phyloP scores from a whole-genome alignment of 2,329 filamentous ascomycete genomes.

The Uncinocarpus reesii region DNA sequence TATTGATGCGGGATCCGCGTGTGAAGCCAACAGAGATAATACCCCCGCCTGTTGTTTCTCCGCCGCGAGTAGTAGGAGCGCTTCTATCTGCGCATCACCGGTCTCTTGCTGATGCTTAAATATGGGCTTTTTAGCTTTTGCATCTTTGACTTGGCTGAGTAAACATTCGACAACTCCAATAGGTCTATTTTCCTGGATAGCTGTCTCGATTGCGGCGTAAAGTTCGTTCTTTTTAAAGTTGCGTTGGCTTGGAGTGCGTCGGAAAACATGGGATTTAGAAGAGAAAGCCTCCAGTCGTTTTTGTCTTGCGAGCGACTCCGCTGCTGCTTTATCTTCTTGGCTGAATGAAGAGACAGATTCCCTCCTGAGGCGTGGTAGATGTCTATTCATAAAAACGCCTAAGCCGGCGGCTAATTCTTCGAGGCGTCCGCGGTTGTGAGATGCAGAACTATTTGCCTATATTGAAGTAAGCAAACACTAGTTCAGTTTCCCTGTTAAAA shows the following conservation, averaged over 20 bases:
- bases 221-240: conserved; percentile 17
- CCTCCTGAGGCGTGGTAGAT: conserved; percentile 6
- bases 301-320: conserved; percentile 14
- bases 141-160: conserved; percentile 15
- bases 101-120: conserved; percentile 13
- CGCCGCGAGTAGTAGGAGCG: conserved; percentile 13
- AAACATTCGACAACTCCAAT: conserved; percentile 17
- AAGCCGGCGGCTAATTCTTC: conserved; percentile 15
- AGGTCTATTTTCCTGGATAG: conserved; percentile 14
- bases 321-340: conserved; percentile 13
- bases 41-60: conserved; percentile 13
- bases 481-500: background rate
- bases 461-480: background rate
- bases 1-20: conserved; percentile 14
- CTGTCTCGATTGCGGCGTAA: conserved; percentile 16
- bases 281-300: conserved; percentile 17
- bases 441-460: background rate
- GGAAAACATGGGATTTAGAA: conserved; percentile 19
- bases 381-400: conserved; percentile 12
- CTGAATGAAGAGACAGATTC: conserved; percentile 10
- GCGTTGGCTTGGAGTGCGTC: conserved; percentile 17
- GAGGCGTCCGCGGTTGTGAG: conserved; percentile 10
- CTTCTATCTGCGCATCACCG: conserved; percentile 8
- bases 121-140: conserved; percentile 14
- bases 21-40: conserved; percentile 14